phyloP scores from a whole-genome alignment of 2,329 filamentous ascomycete species.

The Pseudocercospora fuligena region DNA sequence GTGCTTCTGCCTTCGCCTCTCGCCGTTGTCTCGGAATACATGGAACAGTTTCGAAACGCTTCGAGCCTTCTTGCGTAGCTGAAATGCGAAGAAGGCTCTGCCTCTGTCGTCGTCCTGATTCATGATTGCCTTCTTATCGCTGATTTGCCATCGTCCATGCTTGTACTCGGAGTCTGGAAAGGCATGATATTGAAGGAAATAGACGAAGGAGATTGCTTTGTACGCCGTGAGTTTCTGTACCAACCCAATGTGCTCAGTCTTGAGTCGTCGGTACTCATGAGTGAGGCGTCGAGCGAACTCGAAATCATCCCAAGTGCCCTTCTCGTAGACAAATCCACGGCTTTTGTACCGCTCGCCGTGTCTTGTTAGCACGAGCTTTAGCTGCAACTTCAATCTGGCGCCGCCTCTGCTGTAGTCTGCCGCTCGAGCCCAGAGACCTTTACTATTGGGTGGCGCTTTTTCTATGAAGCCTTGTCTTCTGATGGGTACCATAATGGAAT shows the following conservation, averaged over 20 bases:
- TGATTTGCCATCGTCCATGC: slow-evolving; percentile 18
- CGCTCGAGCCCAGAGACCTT: slow-evolving; percentile 26
- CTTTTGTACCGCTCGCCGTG: slow-evolving; percentile 26
- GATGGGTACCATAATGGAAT: background rate
- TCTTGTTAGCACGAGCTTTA: slow-evolving; percentile 26
- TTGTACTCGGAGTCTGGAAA: slow-evolving; percentile 9
- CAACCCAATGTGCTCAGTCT: slow-evolving; percentile 25
- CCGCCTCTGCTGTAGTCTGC: slow-evolving; percentile 7
- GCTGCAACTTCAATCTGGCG: slow-evolving; percentile 7
- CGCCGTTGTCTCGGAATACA: background rate
- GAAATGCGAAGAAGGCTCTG: slow-evolving; percentile 24
- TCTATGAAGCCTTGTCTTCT: slow-evolving; percentile 9
- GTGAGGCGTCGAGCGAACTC: slow-evolving; percentile 19
- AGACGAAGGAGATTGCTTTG: slow-evolving; percentile 26
- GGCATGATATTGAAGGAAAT: slow-evolving; percentile 28
- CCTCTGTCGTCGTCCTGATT: slow-evolving; percentile 18
- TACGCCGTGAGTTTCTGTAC: slow-evolving; percentile 28
- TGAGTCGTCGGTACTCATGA: slow-evolving; percentile 22
- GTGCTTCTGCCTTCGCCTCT: background rate
- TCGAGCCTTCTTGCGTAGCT: slow-evolving; percentile 16
- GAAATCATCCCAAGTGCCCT: slow-evolving; percentile 24
- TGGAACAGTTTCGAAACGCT: slow-evolving; percentile 17
- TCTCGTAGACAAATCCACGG: slow-evolving; percentile 15
- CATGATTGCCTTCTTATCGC: slow-evolving; percentile 17
- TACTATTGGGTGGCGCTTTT: slow-evolving; percentile 8